These are phyloP conservation scores for Picea abies DNA, from an alignment of 83 land plant genomes.

Conservation along the genomic window DNA sequence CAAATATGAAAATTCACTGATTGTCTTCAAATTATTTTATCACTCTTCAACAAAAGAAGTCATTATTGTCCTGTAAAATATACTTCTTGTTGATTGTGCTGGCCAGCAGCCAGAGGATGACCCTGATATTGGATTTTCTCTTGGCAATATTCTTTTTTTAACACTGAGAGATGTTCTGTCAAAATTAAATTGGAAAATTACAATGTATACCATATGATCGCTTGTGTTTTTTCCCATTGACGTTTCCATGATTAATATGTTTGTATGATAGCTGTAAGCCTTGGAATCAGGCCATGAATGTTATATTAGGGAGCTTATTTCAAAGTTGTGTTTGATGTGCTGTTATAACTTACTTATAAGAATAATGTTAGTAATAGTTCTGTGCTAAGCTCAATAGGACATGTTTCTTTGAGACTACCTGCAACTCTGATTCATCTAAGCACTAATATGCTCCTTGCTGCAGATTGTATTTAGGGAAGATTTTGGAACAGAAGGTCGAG, in stretches of 20 bases:
- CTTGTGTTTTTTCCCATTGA: not conserved
- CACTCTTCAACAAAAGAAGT: not conserved
- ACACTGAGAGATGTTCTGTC: not conserved
- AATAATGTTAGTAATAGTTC: not conserved
- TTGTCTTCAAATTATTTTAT: not conserved
- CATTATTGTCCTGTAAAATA: not conserved
- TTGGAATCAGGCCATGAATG: not conserved
- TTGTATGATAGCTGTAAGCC: not conserved
- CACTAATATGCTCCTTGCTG: constrained; percentile 15
- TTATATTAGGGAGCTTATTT: not conserved
- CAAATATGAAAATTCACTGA: not conserved
- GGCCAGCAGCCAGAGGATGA: not conserved
- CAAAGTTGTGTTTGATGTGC: not conserved
- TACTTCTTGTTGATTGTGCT: not conserved
- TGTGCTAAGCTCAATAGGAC: not conserved
- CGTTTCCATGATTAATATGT: not conserved
- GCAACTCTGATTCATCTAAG: not conserved
- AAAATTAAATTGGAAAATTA: not conserved
- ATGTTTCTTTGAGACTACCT: not conserved
- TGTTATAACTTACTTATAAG: not conserved
- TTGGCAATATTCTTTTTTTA: not conserved
- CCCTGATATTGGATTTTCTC: not conserved
- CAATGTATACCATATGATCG: not conserved
- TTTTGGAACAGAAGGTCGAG: constrained; percentile 99
- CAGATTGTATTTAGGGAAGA: constrained; percentile 99